Evolutionary conservation across 2,329 filamentous ascomycete genomes (phyloP).

Genomic region (Chaetomium sp.): DNA sequence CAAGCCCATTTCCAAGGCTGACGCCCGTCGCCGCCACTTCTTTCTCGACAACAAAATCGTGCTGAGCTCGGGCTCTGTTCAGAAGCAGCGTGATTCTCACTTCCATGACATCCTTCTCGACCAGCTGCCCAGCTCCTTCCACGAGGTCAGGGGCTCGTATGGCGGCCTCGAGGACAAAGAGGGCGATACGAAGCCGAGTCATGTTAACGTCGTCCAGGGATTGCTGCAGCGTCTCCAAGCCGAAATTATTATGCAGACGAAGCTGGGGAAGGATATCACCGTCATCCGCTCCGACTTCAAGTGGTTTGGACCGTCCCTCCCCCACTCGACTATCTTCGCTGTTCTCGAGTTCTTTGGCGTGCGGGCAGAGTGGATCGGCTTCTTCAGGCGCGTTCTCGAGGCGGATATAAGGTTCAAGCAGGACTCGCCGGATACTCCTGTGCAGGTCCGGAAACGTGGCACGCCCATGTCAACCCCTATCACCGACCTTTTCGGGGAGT

Average conservation of each 20-base stretch:
- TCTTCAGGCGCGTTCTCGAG: constrained; percentile 57
- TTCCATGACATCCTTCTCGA: constrained; percentile 55
- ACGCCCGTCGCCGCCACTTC: constrained; percentile 47
- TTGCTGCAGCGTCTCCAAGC: constrained; percentile 59
- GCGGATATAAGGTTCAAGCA: constrained; percentile 55
- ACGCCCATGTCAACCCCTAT: constrained; percentile 59
- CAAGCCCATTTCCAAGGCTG: constrained; percentile 37
- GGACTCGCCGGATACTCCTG: constrained; percentile 48
- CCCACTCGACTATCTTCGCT: constrained; percentile 57
- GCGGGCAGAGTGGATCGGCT: constrained; percentile 52
- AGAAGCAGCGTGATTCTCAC: constrained; percentile 44
- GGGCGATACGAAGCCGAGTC: constrained; percentile 43
- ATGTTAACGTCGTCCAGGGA: constrained; percentile 55
- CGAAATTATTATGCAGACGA: constrained; percentile 55
- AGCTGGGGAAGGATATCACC: constrained; percentile 52
- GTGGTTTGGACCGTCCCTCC: constrained; percentile 58
- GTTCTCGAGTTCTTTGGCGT: constrained; percentile 60
- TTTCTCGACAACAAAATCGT: constrained; percentile 43
- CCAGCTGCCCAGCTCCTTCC: constrained; percentile 50
- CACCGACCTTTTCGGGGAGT: constrained; percentile 58
- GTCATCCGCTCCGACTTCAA: constrained; percentile 61
- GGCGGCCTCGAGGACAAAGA: constrained; percentile 42
- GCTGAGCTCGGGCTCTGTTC: constrained; percentile 35
- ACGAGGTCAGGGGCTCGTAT: constrained; percentile 45
- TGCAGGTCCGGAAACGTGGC: constrained; percentile 52